Base-by-base conservation (phyloP, 2,329 filamentous ascomycete genomes). In the Aspergillus viridinutans region DNA sequence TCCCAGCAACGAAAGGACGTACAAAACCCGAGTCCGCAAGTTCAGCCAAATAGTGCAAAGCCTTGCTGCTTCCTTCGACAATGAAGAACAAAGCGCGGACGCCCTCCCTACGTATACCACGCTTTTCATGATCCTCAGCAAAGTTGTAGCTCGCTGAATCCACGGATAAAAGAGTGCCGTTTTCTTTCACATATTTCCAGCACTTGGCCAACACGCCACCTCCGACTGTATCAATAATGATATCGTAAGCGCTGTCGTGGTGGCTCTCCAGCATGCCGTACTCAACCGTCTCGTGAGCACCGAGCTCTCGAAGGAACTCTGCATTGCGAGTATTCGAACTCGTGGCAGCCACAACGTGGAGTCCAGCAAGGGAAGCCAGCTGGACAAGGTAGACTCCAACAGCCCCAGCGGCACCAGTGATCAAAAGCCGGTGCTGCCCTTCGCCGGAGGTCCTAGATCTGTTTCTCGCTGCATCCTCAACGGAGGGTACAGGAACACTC, bases 371-470 rank as follows among this genome's bases (percentile, higher is more conserved):
- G 0, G 64, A 61, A 38, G 73, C 76, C 8, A 78, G 58, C 58
- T 78, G 75, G 4, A 78, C 68, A 1, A 68, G 62, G 51, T 69
- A 77, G 0, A 68, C 62, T 1, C 76, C 76, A 2, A 73, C 70
- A 0, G 69, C 75, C 8, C 76, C 76, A 8, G 68, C 66, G 29
- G 70, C 73, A 4, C 74, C 74, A 6, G 72, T 75, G 50, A 77
- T 64, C 32, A 77, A 60, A 17, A 77, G n/a, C 32, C 28, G 35
- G n/a, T 54, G 42, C 29, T 32, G 20, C 3, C 9, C 1, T 52
- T 35, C 12, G 12, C 20, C 40, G 6, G 40, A 3, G 40, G 8
- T 10, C 8, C n/a, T 17, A 7, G n/a, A 42, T 12, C 1, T 21
- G 29, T 14, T 32, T 32, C 10, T 14, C 10, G 29, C 29, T 21